A percentile compares a stretch with the other conserved stretches of the same genome.
These are phyloP conservation scores for Ceraceosorus bombacis DNA, from an alignment of 1,284 basidiomycete species.

Conservation along the genomic window DNA sequence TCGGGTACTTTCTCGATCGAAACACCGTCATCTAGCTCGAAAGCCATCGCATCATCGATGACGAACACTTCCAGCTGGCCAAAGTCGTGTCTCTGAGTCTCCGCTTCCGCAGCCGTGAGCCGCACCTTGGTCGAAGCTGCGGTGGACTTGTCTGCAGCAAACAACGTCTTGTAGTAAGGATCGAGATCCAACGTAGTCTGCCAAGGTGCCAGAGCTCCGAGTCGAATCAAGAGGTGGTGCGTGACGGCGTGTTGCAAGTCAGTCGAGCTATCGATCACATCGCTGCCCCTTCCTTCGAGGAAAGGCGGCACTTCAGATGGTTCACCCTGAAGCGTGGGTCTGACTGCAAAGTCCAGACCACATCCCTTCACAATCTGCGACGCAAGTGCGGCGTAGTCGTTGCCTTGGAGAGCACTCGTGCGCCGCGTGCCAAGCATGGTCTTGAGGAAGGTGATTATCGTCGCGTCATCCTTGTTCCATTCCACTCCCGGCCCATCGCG, in stretches of 20 bases:
- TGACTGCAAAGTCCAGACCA: neutral
- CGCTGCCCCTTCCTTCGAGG: neutral
- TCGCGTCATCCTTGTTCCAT: neutral
- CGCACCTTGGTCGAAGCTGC: too few species aligned
- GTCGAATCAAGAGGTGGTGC: neutral
- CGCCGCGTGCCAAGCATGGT: neutral
- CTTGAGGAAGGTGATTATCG: neutral
- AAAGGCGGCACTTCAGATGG: neutral
- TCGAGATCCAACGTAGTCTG: neutral
- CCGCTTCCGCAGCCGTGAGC: neutral
- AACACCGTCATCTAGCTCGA: slow-evolving; percentile 90
- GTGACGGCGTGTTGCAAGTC: neutral
- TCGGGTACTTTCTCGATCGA: slow-evolving; percentile 57
- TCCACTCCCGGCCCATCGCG: neutral
- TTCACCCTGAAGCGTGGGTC: neutral
- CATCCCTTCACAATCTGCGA: neutral
- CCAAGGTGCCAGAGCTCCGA: neutral
- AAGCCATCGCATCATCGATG: slow-evolving; percentile 72
- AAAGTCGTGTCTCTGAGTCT: neutral
- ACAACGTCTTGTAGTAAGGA: neutral
- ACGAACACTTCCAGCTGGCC: slow-evolving; percentile 66
- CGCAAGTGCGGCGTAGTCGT: neutral
- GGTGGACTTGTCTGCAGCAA: neutral
- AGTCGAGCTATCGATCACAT: neutral
- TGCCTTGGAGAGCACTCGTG: neutral